Evolutionary conservation across 257 asterid genomes (phyloP), one percentile per base, ranked within the genome.

Genomic region (Salvia hispanica): DNA sequence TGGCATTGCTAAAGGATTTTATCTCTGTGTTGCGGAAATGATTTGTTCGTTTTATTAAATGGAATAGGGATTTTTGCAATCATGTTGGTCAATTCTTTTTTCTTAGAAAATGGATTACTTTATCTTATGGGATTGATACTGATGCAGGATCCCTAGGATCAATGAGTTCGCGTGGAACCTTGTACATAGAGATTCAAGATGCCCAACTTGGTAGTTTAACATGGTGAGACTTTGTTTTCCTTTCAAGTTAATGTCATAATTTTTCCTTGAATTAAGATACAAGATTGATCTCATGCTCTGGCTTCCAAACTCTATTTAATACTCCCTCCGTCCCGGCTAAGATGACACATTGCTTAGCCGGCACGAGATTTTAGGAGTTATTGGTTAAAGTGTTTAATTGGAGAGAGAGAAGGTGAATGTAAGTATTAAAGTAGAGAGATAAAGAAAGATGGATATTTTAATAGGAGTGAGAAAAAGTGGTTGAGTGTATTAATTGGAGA

Each of bases 101-200:
- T 18, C 21, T 53, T 58, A 15, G 46, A 52, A 15, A 25, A 4
- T 37, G 46, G 68, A 43, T 51, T 37, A 39, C 9, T 42, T 70
- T 56, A 67, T 67, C 51, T 59, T 65, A 67, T 54, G 39, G 12
- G 59, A 64, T n/a, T n/a, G n/a, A 36, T 62, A 40, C 54, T 64
- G 59, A 66, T 63, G 25, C 86, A 93, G 99, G 99, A 56, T 86
- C 99, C 60, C 83, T 93, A 53, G 96, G 99, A 48, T 75, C 92
- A 10, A 70, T 93, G 85, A 85, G 92, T 79, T 73, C 86, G 33
- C 81, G 62, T 42, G 99, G 99, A 77, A 90, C 95, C 31, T 76
- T 88, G 81, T 93, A 90, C 79, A 66, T 69, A 68, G 89, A 84
- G 59, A 70, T 36, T 64, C 70, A 80, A 11, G 69, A 77, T 64